Evolutionary conservation across 257 asterid genomes (phyloP), one percentile per base, ranked within the genome.

Genomic region (Solanum chmielewskii): DNA sequence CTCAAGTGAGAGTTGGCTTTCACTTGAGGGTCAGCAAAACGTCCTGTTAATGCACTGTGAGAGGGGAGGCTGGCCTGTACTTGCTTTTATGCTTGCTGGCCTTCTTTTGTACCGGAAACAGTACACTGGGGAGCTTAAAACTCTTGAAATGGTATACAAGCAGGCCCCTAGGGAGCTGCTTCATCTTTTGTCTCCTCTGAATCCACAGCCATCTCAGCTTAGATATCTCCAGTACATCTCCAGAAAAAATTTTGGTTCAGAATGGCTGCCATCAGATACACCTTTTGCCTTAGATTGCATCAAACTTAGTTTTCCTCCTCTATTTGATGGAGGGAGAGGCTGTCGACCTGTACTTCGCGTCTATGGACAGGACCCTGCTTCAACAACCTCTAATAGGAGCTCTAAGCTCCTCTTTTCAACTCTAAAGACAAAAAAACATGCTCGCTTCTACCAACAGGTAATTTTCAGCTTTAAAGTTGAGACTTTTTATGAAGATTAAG

Each of bases 51-150:
- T 96, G 99, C 98, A 96, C 89, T 97, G 99, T 64, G 99, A 96
- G 91, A 92, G 98, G 87, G 99, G 99, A 90, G 99, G 99, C 77
- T 97, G 99, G 99, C 98, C 99, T 27, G 96, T 95, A 86, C 98
- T 97, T 66, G 99, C 99, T 14, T 97, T 97, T 75, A 96, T 96
- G 98, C 99, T 97, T 88, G 99, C 99, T 15, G 99, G 98, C 86
- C 99, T 97, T 89, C 99, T 97, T 90, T 86, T 96, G 78, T 97
- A 97, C 94, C 90, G 98, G 86, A 97, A 96, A 86, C 99, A 97
- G 91, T 96, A 97, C 91, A 90, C 89, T 20, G 98, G 99, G 83
- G 99, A 97, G 92, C 98, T 88, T 93, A 97, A 96, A 92, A 96
- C 99, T 75, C 98, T 97, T 33, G 99, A 97, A 88, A 96, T 97